phyloP scores from a whole-genome alignment of 2,329 filamentous ascomycete species.

The Diaporthe australafricana region DNA sequence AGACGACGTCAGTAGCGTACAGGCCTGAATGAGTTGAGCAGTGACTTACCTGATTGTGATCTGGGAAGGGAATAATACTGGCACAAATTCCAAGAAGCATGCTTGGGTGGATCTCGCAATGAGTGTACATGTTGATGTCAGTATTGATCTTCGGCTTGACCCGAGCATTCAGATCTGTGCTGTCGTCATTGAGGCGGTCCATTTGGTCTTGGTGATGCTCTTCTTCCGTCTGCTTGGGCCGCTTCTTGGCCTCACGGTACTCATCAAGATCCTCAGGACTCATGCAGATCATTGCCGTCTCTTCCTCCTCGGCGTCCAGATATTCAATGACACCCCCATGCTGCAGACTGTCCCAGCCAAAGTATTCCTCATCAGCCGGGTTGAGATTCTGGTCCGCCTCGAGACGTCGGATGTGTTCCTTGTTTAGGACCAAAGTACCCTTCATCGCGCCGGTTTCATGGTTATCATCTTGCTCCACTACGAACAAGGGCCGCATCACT shows the following conservation, averaged over 20 bases:
- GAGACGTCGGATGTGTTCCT: conserved; percentile 82
- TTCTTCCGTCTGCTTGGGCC: conserved; percentile 79
- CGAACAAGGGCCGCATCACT: conserved; percentile 93
- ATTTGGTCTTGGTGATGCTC: conserved; percentile 78
- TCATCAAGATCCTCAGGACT: conserved; percentile 93
- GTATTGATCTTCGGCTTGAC: conserved; percentile 90
- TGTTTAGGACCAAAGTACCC: conserved; percentile 84
- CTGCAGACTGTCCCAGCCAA: conserved; percentile 90
- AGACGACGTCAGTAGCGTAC: conserved; percentile 46
- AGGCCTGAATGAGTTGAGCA: not conserved
- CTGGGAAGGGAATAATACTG: conserved; percentile 99
- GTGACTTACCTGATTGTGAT: conserved; percentile 85
- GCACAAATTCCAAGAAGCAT: conserved; percentile 99
- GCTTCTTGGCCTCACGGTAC: conserved; percentile 74
- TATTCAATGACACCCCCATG: conserved; percentile 92
- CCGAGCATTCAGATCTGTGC: conserved; percentile 80
- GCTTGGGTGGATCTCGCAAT: conserved; percentile 98
- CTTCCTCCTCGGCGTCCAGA: conserved; percentile 97
- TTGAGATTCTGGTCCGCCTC: conserved; percentile 77
- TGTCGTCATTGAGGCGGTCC: conserved; percentile 71
- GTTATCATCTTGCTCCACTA: conserved; percentile 89
- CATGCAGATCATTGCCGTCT: conserved; percentile 99
- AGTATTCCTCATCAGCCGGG: conserved; percentile 70
- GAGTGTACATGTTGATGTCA: conserved; percentile 91
- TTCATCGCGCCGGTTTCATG: conserved; percentile 67